Conservation (phyloP, 257 asterid species). For the Handroanthus guayacan region DNA sequence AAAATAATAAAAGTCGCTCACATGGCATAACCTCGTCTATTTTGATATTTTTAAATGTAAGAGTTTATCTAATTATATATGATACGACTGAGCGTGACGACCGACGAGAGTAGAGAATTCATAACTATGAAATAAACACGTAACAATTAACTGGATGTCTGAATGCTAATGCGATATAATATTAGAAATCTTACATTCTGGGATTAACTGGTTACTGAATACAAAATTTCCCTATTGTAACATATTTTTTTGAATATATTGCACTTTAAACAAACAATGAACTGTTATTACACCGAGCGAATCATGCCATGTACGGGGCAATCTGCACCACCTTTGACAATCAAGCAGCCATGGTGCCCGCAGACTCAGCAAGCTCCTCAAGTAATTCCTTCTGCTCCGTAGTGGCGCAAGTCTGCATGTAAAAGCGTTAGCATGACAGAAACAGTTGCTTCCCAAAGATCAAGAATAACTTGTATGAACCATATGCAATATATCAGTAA, state of each 20-base stretch:
- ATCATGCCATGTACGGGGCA: background rate
- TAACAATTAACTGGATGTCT: background rate
- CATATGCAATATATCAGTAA: background rate
- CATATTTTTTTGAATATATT: background rate
- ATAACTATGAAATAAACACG: background rate
- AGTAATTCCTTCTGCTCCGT: constrained; percentile 91
- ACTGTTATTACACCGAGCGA: background rate
- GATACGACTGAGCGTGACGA: background rate
- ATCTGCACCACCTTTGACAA: background rate
- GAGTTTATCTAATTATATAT: no score
- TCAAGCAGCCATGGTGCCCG: constrained; percentile 52
- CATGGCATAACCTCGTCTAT: no score
- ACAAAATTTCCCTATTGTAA: background rate
- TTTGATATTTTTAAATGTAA: no score
- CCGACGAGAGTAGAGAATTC: background rate
- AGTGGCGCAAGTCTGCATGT: constrained; percentile 79
- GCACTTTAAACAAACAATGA: background rate
- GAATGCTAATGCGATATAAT: background rate
- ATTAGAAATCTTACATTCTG: background rate
- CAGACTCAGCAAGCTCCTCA: constrained; percentile 89
- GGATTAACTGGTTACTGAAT: background rate
- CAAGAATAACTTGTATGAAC: background rate
- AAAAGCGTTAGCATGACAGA: constrained; percentile 28
- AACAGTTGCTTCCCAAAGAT: background rate
- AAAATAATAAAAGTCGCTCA: no score